Conservation (phyloP, 768 basidiomycete genomes). For the Tylopilus felleus region DNA sequence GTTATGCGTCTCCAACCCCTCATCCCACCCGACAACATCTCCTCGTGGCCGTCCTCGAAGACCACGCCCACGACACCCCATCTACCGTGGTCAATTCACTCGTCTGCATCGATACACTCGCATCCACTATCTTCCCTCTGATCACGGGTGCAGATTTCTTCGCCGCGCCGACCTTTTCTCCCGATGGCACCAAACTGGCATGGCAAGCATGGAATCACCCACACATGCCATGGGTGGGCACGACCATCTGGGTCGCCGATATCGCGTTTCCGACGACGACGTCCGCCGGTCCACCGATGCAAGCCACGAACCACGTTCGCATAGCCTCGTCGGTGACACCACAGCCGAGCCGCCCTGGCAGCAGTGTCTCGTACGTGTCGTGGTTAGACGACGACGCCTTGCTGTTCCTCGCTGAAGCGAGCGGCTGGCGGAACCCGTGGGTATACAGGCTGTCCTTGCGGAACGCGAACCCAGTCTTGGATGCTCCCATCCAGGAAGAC, state of each 20-base stretch:
- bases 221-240: constrained; percentile 4
- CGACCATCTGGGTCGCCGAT: not conserved
- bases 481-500: not conserved
- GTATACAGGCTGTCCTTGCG: not conserved
- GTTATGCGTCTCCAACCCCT: constrained; percentile 1
- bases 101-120: not conserved
- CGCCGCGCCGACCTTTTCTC: not conserved
- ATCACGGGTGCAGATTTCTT: constrained; percentile 2
- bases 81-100: not conserved
- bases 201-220: constrained; percentile 5
- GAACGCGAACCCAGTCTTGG: not conserved
- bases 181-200: not conserved
- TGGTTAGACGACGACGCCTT: not conserved
- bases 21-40: not conserved
- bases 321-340: not conserved
- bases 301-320: not conserved
- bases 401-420: constrained; percentile 3
- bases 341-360: not conserved
- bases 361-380: constrained; percentile 1
- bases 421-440: constrained; percentile 6
- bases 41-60: constrained; percentile 1
- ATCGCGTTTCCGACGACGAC: not conserved
- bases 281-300: not conserved
- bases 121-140: not conserved
- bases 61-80: not conserved